Evolutionary conservation across 371 early-diverging fungal species (phyloP), one percentile per base, ranked within the genome.

Genomic region (Mucor circinelloides): DNA sequence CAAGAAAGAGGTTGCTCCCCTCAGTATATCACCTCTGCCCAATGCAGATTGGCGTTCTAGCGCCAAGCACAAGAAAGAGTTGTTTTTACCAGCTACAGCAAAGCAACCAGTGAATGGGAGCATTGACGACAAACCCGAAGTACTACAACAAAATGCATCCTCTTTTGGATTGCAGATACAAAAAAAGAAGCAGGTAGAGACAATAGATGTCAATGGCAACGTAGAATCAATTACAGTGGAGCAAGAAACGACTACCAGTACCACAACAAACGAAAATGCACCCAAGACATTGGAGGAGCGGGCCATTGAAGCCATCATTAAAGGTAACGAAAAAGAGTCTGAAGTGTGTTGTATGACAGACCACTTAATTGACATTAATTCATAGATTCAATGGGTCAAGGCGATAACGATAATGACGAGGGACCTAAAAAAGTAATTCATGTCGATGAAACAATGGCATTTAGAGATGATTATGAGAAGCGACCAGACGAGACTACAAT

Each of bases 401-500:
- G 52, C 50, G 83, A 77, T 8, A 73, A 84, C 30, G 87, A 85
- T 19, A 67, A 80, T 32, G 69, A 70, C 17, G 67, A 77, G 12
- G 71, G 82, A 9, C 83, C 90, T 13, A 72, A 66, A 19, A 64
- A 80, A 48, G 78, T 83, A 12, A 87, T 86, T 50, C 71, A 77
- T 8, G 64, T 60, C 0, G 84, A 87, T 21, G 89, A 89, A 57
- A 75, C 84, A 25, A 68, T 78, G 34, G 76, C 81, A 1, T 84
- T 86, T 63, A 80, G 83, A 72, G 72, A 84, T 40, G 87, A 85
- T 69, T 68, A 82, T 6, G 69, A 73, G 9, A 68, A 75, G 6
- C 70, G 85, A 52, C 85, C 89, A 1, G 88, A 89, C 38, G 88
- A 92, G 61, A 75, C 90, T 0, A 85, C 90, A 0, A 75, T 93